Evolutionary conservation across 495 filamentous ascomycete genomes (phyloP).

Genomic region (Trichocladium uniseriatum): DNA sequence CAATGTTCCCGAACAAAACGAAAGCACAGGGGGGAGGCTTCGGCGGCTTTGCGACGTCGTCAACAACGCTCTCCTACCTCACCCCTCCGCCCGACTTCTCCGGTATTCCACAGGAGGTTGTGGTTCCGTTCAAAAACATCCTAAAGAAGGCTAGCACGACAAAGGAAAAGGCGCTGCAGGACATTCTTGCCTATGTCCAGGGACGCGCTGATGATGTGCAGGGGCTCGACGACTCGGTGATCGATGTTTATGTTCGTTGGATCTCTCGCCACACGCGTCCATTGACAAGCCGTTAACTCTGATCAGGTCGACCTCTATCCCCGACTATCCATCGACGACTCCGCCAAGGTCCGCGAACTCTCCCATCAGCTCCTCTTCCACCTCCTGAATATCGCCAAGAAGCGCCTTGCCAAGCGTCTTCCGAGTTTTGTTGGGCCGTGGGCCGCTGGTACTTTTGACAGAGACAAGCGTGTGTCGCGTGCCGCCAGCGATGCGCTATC

Average conservation of each 20-base stretch:
- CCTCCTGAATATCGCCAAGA: constrained; percentile 62
- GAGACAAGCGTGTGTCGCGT: constrained; percentile 60
- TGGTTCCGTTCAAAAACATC: constrained; percentile 85
- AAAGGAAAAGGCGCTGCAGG: constrained; percentile 86
- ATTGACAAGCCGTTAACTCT: constrained; percentile 1
- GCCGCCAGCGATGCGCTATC: constrained; percentile 66
- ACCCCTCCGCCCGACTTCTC: constrained; percentile 76
- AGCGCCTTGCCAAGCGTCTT: constrained; percentile 68
- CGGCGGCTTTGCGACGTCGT: constrained; percentile 32
- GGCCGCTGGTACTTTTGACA: constrained; percentile 82
- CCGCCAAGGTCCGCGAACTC: constrained; percentile 76
- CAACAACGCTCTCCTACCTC: constrained; percentile 67
- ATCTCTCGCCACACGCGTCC: not conserved
- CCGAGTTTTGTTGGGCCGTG: constrained; percentile 72
- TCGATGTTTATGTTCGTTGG: constrained; percentile 77
- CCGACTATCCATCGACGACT: constrained; percentile 75
- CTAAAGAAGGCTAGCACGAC: constrained; percentile 89
- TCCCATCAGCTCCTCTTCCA: constrained; percentile 67
- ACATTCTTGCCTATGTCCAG: constrained; percentile 58
- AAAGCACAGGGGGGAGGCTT: constrained; percentile 9
- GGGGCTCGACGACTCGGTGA: constrained; percentile 61
- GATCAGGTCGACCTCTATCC: constrained; percentile 74
- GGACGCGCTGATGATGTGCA: constrained; percentile 37
- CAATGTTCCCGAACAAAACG: not conserved
- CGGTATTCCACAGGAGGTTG: constrained; percentile 64